A percentile compares a stretch with the other conserved stretches of the same genome.
phyloP scores from a whole-genome alignment of 164 flowering plant genomes.

The Magnolia kwangsiensis region DNA sequence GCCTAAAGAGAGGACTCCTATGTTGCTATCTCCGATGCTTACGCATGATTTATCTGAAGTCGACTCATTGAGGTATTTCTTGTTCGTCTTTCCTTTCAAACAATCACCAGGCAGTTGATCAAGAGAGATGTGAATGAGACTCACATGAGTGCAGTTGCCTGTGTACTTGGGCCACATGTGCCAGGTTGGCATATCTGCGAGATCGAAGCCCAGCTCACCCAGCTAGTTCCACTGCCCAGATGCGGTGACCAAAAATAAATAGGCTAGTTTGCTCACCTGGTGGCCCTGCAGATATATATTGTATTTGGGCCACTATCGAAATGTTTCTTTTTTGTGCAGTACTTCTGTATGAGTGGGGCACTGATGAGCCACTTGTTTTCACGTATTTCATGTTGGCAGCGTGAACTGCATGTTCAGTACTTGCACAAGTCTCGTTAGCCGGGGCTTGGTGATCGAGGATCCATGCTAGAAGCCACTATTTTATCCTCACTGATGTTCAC shows the following conservation, averaged over 20 bases:
- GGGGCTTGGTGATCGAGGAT: no score
- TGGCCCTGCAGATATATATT: not conserved
- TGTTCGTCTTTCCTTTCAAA: not conserved
- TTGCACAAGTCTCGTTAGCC: not conserved
- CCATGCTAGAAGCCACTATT: not conserved
- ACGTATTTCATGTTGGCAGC: not conserved
- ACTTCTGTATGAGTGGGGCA: not conserved
- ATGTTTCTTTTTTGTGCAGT: not conserved
- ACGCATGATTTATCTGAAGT: constrained; percentile 50
- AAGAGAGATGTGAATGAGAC: not conserved
- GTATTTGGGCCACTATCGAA: not conserved
- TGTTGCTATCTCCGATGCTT: constrained; percentile 57
- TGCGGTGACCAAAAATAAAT: not conserved
- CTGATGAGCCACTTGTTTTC: not conserved
- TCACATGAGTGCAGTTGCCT: not conserved
- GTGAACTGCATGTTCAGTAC: not conserved
- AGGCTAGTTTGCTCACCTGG: not conserved
- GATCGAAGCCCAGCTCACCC: not conserved
- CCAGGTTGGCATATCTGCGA: not conserved
- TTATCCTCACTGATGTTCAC: not conserved
- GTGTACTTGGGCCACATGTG: not conserved
- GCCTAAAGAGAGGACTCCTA: constrained; percentile 38
- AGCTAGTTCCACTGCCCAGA: not conserved
- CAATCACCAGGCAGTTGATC: not conserved
- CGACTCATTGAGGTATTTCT: constrained; percentile 47